Evolutionary conservation across 371 early-diverging fungal species (phyloP), one percentile per base, ranked within the genome.

Genomic region (Rhizopus delemar): DNA sequence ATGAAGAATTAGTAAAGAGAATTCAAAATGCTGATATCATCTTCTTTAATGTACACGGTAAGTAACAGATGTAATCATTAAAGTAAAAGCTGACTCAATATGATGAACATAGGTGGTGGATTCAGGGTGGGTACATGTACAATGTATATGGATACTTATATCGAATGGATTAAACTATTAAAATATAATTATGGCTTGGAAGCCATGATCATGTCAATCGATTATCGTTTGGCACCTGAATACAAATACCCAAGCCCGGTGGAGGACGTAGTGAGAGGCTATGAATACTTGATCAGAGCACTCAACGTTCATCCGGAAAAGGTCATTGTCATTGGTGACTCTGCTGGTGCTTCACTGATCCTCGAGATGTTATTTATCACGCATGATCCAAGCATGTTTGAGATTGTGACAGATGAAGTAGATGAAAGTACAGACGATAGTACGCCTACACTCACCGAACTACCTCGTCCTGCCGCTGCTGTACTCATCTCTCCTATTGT

Each of bases 121-220:
- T 80, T 77, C 49, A 68, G 80, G 50, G 63, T 80, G 7, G 80
- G 80, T 5, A 73, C 57, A 39, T 70, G 74, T 41, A 80, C 75
- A 41, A 80, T 80, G 80, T 80, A 69, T 39, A 73, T 77, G 75
- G 80, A 77, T 41, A 70, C 72, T 28, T 64, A 66, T n/a, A 69
- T 80, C 50, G 66, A 65, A 29, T 75, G 74, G 74, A 57, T 80
- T 1, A 63, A 70, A 2, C 39, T 64, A 0, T 51, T 80, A 0
- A 75, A 77, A 54, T 68, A 70, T 15, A 71, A 80, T 41, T 72
- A 75, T 34, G 62, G 69, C 5, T n/a, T 80, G 12, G 63, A 64
- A 15, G 67, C 59, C 4, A 53, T 80, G 51, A 75, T 80, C 59
- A 80, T 80, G 77, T 67, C 74, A 11, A 71, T 69, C 12, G 75